Evolutionary conservation across 176 grass and related monocot genomes (phyloP), one percentile per base, ranked within the genome.

Genomic region (Oryza australiensis): DNA sequence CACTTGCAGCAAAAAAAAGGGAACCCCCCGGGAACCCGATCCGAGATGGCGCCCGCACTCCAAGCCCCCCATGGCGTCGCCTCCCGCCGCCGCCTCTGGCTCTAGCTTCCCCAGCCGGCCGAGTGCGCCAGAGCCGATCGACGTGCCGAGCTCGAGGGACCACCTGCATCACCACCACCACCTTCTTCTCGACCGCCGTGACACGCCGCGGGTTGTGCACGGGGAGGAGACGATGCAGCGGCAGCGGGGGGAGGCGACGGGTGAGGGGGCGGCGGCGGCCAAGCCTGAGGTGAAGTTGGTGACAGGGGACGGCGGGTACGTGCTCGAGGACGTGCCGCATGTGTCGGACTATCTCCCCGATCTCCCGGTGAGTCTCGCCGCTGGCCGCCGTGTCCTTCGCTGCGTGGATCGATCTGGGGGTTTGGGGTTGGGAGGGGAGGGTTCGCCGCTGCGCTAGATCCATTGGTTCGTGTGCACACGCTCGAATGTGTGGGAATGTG

Each of bases 301-400:
- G 30, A 0, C 81, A 7, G 89, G 89, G 2, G 93, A 99, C 1
- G 71, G 43, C 4, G 93, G 93, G 63, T 95, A 88, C 84, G 77
- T 99, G 48, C 86, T 99, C n/a, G 96, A 99, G 82, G 96, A 99
- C 64, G 96, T 95, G 15, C 96, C 93, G 53, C 96, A 99, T 80
- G 80, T 99, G 46, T 85, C 80, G 6, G 96, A 95, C 78, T 94
- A 95, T 85, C 82, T 99, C 28, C 82, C 87, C 15, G 77, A 95
- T 80, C 89, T 92, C 38, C 91, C 89, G 55, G 96, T 95, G 70
- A 94, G 93, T 78, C 35, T 37, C 34, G 34, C 34, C 64, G 20
- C 35, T 12, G 18, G 60, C 4, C 3, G 11, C 49, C 4, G 4
- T 38, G 35, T 5, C 1, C 20, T 16, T 4, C 78, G 27, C 63